Evolutionary conservation across 2,329 filamentous ascomycete species (phyloP), one percentile per base, ranked within the genome.

Genomic region (Pseudocercospora eumusae): DNA sequence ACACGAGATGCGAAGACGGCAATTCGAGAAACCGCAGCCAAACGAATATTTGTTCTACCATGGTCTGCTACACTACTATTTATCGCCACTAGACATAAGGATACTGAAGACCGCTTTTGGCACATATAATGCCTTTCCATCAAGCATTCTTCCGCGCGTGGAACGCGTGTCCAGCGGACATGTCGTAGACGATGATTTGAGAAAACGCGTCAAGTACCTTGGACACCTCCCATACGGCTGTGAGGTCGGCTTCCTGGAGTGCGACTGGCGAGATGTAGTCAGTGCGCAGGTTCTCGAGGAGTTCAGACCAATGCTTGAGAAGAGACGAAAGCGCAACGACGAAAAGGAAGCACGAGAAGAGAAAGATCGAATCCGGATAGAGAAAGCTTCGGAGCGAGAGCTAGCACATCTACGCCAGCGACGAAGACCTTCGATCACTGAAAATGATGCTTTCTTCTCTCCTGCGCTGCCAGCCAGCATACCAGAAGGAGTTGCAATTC

Each of bases 191-290:
- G 92, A 96, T 70, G 87, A 88, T 15, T 76, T 96, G 57, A 86
- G 93, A 52, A 92, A 90, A 73, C 86, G 92, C 31, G 88, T 91
- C 59, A 96, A 95, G 74, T 97, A 96, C 67, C 83, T 97, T 2
- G 86, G 86, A 0, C 93, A 97, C 75, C 82, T 97, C 5, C 93
- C 93, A 0, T 87, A 90, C 56, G 93, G 93, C n/a, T 96, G 92
- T 74, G 89, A 96, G 67, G 90, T 97, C 45, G 92, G 84, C 67
- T 96, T 96, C 70, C 77, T 97, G 0, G 93, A 97, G 77, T 97
- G 93, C 72, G 92, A 97, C 75, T 97, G 93, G 93, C 92, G 91
- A 2, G 92, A 96, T 68, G 90, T 95, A 40, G 90, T 97, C 4
- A 83, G 87, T 2, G 82, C 87, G 0, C 88, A 91, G 56, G 84